Evolutionary conservation across 495 filamentous ascomycete genomes (phyloP).

Genomic region (Neurospora sp.): DNA sequence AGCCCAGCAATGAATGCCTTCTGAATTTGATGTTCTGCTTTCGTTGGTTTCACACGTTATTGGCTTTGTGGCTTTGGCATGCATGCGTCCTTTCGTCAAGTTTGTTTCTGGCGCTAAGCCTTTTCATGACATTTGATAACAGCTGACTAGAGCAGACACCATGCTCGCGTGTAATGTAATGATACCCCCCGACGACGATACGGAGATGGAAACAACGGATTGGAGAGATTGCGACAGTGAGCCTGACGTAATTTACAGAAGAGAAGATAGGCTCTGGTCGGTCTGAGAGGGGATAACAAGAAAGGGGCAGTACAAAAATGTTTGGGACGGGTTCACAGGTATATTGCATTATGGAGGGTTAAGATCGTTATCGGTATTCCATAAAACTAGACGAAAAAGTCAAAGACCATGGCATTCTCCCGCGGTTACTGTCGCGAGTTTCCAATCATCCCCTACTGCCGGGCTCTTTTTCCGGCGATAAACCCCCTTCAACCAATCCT

Average conservation of each 20-base stretch:
- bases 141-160: slow-evolving; percentile 10
- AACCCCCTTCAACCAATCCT: slow-evolving; percentile 42
- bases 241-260: neutral
- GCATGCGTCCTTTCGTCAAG: neutral
- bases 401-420: neutral
- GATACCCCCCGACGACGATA: neutral
- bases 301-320: neutral
- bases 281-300: neutral
- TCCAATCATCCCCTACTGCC: neutral
- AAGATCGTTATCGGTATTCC: neutral
- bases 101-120: neutral
- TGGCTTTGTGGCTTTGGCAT: neutral
- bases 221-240: neutral
- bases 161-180: slow-evolving; percentile 11
- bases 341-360: neutral
- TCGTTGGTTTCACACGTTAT: neutral
- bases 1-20: slow-evolving; percentile 25
- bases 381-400: slow-evolving; percentile 3
- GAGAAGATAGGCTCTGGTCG: neutral
- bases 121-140: slow-evolving; percentile 2
- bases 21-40: slow-evolving; percentile 8
- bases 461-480: slow-evolving; percentile 16
- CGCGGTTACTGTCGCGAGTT: neutral
- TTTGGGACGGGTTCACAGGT: neutral
- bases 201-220: neutral